Conservation (phyloP, 2,329 filamentous ascomycete genomes). For the Penicillium sp. region DNA sequence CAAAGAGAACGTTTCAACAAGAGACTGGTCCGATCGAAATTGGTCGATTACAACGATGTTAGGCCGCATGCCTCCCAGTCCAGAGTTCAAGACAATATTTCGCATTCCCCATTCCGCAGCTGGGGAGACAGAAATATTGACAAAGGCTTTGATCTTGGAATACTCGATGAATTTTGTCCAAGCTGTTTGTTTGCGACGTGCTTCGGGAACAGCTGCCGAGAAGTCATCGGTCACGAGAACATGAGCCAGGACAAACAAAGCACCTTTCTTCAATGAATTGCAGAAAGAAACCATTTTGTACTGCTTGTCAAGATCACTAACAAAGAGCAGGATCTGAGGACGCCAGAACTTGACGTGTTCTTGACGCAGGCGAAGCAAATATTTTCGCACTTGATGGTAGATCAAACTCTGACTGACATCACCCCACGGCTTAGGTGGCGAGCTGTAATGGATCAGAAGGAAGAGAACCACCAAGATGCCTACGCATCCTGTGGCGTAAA, state of each 20-base stretch:
- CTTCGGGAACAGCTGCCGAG: constrained; percentile 72
- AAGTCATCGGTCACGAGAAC: constrained; percentile 87
- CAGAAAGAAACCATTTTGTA: constrained; percentile 86
- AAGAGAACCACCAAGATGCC: constrained; percentile 74
- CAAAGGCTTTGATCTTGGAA: constrained; percentile 83
- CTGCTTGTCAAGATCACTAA: constrained; percentile 78
- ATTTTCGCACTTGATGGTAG: constrained; percentile 85
- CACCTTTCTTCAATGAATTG: constrained; percentile 86
- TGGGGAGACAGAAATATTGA: constrained; percentile 81
- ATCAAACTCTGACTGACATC: constrained; percentile 88
- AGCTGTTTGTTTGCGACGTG: constrained; percentile 73
- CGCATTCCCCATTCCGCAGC: constrained; percentile 80
- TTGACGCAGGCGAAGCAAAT: constrained; percentile 75
- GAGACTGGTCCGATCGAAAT: constrained; percentile 60
- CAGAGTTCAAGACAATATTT: constrained; percentile 77
- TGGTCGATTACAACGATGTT: constrained; percentile 84
- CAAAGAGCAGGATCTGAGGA: constrained; percentile 78
- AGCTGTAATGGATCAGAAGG: constrained; percentile 78
- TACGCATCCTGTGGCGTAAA: constrained; percentile 75
- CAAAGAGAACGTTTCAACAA: constrained; percentile 57
- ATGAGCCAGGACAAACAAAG: constrained; percentile 79
- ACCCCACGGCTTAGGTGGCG: constrained; percentile 83
- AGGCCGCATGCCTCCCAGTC: constrained; percentile 81
- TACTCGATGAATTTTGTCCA: constrained; percentile 88
- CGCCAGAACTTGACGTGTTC: constrained; percentile 95